phyloP scores from a whole-genome alignment of 768 basidiomycete species.

The Rhodotorula graminis region DNA sequence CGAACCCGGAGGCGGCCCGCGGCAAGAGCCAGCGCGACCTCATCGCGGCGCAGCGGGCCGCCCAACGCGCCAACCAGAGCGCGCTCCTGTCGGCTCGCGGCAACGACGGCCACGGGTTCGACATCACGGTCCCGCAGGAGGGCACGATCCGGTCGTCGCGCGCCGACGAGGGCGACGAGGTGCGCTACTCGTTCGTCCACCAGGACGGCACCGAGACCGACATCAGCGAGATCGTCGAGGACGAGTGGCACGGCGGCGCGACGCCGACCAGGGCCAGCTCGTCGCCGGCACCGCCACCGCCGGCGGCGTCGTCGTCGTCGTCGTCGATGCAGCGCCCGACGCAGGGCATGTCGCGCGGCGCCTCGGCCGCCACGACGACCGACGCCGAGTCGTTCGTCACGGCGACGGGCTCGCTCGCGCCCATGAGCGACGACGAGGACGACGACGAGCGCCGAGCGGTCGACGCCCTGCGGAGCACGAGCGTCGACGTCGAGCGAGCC shows the following conservation, averaged over 20 bases:
- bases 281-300: too few species aligned
- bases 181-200: constrained; percentile 91
- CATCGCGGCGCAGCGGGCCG: constrained; percentile 86
- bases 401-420: constrained; percentile 39
- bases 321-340: not conserved
- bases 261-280: not conserved
- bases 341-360: constrained; percentile 6
- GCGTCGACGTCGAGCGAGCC: not conserved
- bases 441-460: constrained; percentile 38
- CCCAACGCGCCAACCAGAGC: constrained; percentile 74
- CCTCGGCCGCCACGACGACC: constrained; percentile 20
- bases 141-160: constrained; percentile 79
- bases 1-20: not conserved
- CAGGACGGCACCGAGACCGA: constrained; percentile 85
- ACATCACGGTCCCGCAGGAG: constrained; percentile 78
- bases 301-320: not conserved
- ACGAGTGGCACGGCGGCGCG: constrained; percentile 59
- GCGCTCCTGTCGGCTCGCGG: constrained; percentile 78
- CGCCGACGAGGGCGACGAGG: constrained; percentile 51
- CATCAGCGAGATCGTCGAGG: constrained; percentile 85
- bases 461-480: constrained; percentile 17
- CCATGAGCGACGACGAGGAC: not conserved
- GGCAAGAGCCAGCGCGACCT: constrained; percentile 63
- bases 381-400: constrained; percentile 45
- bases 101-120: constrained; percentile 80